A percentile compares a stretch with the other conserved stretches of the same genome.
Conservation (phyloP, 192 early-diverging fungal genomes). For the Coemansia javaensis region DNA sequence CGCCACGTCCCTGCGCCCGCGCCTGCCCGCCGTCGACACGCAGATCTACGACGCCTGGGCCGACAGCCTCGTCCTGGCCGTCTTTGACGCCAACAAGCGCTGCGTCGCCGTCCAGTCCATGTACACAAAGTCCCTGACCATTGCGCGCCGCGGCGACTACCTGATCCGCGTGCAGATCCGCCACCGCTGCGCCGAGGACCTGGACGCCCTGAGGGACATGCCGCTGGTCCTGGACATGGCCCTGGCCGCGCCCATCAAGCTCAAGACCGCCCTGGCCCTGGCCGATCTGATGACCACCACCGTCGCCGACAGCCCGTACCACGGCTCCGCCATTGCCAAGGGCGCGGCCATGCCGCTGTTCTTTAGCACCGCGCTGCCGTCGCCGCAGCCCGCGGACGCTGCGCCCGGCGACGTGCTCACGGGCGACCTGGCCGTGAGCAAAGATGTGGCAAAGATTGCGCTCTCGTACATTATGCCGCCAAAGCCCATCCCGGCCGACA, state of each 20-base stretch:
- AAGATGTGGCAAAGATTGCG: conserved; percentile 23
- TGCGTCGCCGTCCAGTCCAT: conserved; percentile 64
- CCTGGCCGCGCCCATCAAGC: conserved; percentile 52
- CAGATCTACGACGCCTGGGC: conserved; percentile 76
- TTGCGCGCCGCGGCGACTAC: conserved; percentile 80
- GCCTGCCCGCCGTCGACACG: conserved; percentile 50
- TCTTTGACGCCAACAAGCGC: conserved; percentile 81
- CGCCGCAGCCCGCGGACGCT: conserved; percentile 58
- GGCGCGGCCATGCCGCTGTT: conserved; percentile 48
- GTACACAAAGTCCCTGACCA: conserved; percentile 63
- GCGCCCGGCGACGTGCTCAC: conserved; percentile 74
- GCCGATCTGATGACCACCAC: conserved; percentile 53
- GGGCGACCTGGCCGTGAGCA: conserved; percentile 60
- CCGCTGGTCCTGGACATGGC: conserved; percentile 63
- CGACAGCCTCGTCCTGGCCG: conserved; percentile 58
- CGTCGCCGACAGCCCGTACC: conserved; percentile 51
- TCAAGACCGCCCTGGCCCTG: conserved; percentile 13
- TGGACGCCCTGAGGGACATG: conserved; percentile 70
- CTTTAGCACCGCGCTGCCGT: conserved; percentile 19
- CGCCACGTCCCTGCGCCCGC: conserved; percentile 33
- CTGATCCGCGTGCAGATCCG: conserved; percentile 73
- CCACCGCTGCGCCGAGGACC: conserved; percentile 57
- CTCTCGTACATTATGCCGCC: conserved; percentile 47
- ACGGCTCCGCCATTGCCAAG: conserved; percentile 56
- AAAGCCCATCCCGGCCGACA: conserved; percentile 47